Evolutionary conservation across 495 filamentous ascomycete species (phyloP).

Genomic region (Tuber magnatum): DNA sequence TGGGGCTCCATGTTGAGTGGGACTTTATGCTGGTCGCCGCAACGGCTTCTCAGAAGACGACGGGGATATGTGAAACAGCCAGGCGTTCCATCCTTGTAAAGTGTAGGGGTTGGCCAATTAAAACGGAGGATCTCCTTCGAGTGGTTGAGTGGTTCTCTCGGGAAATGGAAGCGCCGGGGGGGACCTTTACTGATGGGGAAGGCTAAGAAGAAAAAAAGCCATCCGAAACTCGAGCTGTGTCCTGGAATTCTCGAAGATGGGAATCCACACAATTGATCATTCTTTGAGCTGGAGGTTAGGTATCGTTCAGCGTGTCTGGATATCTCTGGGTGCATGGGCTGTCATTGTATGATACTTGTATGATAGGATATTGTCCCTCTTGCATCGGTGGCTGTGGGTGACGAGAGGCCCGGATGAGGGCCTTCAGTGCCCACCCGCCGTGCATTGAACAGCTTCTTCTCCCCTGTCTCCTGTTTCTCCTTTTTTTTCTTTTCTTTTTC

Average conservation of each 20-base stretch:
- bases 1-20: background rate
- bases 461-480: conserved; percentile 31
- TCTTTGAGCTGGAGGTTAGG: too few relatives aligned
- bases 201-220: conserved; percentile 10
- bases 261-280: conserved; percentile 5
- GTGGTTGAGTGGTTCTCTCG: conserved; percentile 9
- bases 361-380: conserved; percentile 17
- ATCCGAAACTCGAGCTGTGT: conserved; percentile 33
- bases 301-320: conserved; percentile 24
- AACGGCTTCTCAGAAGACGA: background rate
- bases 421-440: conserved; percentile 29
- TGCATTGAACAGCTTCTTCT: conserved; percentile 36
- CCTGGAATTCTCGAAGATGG: conserved; percentile 27
- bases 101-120: conserved; percentile 21
- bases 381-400: conserved; percentile 24
- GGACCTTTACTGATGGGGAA: conserved; percentile 30
- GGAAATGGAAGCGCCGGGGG: conserved; percentile 26
- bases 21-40: background rate
- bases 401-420: conserved; percentile 24
- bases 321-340: conserved; percentile 19
- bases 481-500: conserved; percentile 29
- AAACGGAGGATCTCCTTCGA: conserved; percentile 16
- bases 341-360: background rate
- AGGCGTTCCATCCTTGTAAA: background rate
- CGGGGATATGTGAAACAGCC: conserved; percentile 1